Percentiles rank a stretch among this genome's conserved stretches.
Conservation (phyloP, 2,329 filamentous ascomycete genomes). For the Penicillium sp. region DNA sequence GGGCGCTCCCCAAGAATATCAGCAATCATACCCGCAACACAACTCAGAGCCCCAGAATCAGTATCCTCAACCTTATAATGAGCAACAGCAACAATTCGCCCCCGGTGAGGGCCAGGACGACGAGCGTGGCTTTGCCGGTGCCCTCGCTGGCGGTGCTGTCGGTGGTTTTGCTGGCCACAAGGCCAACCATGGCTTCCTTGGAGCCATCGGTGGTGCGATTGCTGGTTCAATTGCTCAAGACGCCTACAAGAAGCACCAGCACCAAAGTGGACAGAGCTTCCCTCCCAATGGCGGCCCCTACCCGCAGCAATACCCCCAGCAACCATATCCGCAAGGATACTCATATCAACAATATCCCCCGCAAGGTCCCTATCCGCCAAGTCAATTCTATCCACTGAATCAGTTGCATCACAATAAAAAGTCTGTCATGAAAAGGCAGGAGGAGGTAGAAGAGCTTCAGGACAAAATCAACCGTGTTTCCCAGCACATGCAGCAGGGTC, state of each 20-base stretch:
- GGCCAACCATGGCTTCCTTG: constrained; percentile 50
- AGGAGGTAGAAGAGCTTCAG: constrained; percentile 13
- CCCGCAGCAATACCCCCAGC: background rate
- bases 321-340: constrained; percentile 3
- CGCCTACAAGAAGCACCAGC: constrained; percentile 43
- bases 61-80: constrained; percentile 6
- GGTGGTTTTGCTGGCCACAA: constrained; percentile 51
- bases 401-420: constrained; percentile 13
- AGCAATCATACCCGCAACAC: constrained; percentile 9
- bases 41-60: constrained; percentile 4
- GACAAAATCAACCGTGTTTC: background rate
- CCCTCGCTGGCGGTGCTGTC: constrained; percentile 48
- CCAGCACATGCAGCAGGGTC: background rate
- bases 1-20: constrained; percentile 8
- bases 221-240: constrained; percentile 49
- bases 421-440: constrained; percentile 12
- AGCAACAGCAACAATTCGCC: constrained; percentile 4
- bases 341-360: constrained; percentile 15
- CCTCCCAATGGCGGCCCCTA: constrained; percentile 5
- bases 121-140: constrained; percentile 50
- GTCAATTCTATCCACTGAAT: constrained; percentile 14
- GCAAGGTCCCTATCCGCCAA: constrained; percentile 6
- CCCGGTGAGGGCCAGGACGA: constrained; percentile 38
- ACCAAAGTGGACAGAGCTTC: constrained; percentile 3
- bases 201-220: constrained; percentile 50